Base-by-base conservation (phyloP, 108 stramenopile genomes). In the Hondaea fermentalgiana region DNA sequence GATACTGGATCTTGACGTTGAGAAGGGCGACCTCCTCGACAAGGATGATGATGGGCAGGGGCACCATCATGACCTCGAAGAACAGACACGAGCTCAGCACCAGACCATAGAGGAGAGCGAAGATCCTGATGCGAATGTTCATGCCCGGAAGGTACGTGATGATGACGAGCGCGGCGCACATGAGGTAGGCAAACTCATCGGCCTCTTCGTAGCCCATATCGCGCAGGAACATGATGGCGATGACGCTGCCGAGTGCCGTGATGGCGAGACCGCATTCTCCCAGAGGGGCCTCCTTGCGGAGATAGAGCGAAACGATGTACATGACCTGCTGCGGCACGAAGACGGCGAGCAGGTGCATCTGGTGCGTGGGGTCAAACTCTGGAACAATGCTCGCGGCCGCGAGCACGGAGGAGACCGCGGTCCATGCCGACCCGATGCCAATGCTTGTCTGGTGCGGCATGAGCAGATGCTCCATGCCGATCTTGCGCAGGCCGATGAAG, bases 381-480 rank as follows among this genome's bases (percentile, higher is more conserved):
- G 45, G 45, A 23, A 16, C 19, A 17, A 83, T 19, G 51, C 76
- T 23, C 76, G 28, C 25, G 10, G 76, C 76, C 45, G 76, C 76
- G 1, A 53, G 14, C 12, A 53, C 23, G 6, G 76, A 83, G 10
- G 76, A 17, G 17, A 83, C 43, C 45, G n/a, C 51, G 12, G 76
- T 83, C 76, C 76, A 83, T 12, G 23, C 76, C 1, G 51, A 47
- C 3, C 49, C 76, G 45, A 53, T 53, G 45, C 76, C 76, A 28
- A 83, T 83, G 76, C 76, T 83, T 45, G 51, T 25, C 51, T 83
- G 76, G 76, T 83, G 76, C 5, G 76, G 76, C 76, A 83, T 83
- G 19, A 83, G 51, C 45, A 83, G 51, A 23, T 83, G 76, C 76
- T 43, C 76, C 28, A n/a, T 83, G 76, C 76, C 76, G 51, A 45